Evolutionary conservation across 768 basidiomycete species (phyloP), one percentile per base, ranked within the genome.

Genomic region (Mycena amicta): DNA sequence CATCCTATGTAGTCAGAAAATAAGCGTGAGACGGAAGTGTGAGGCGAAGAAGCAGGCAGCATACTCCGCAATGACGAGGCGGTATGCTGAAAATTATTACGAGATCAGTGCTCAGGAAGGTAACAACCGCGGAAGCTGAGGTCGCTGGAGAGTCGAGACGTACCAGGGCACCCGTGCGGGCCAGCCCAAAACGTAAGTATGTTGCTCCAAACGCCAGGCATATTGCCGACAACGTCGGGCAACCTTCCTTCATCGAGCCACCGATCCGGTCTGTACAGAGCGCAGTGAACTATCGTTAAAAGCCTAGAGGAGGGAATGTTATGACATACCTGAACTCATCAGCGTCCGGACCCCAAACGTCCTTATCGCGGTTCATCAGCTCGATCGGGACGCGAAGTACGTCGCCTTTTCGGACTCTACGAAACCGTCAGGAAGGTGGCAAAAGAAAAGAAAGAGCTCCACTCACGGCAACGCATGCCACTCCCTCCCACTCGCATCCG

Each of bases 191-290:
- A 82, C 3, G 74, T 69, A 45, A 80, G 49, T 13, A 73, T 37
- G 59, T 77, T 68, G 2, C 72, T 64, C 70, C 71, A 77, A 2
- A 80, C 68, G 11, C 78, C 74, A 15, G 80, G 80, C 15, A 81
- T 60, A 4, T 59, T 57, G 0, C 66, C 57, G 3, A 61, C 67
- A 1, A 61, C 57, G 4, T 71, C 71, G 0, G 77, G 76, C 11
- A 64, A n/a, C n/a, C n/a, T n/a, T n/a, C n/a, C n/a, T n/a, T n/a
- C 12, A 5, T 67, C 43, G 4, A 57, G 52, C 80, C 81, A 82
- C 0, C 80, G 72, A 52, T 82, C 80, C 0, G 80, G 80, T 45
- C 78, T 80, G n/a, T n/a, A n/a, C n/a, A n/a, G n/a, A n/a, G n/a
- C n/a, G n/a, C n/a, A n/a, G n/a, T n/a, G n/a, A n/a, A n/a, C n/a